Percentiles rank a stretch among this genome's conserved stretches.
Conservation (phyloP, 768 basidiomycete genomes). For the Boletus fagicola region DNA sequence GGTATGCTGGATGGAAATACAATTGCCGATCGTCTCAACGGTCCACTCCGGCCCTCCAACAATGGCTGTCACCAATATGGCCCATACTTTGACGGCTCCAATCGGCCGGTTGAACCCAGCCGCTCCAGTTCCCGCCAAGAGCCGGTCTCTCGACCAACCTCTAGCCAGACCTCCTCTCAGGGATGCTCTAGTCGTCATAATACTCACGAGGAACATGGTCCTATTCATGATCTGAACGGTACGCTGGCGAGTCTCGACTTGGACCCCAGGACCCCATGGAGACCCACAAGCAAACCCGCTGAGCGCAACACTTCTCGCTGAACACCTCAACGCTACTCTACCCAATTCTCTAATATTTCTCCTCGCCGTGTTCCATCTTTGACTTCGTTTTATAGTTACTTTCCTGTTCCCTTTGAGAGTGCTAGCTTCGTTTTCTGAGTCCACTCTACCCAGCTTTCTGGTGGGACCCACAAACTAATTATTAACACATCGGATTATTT, state of each 20-base stretch:
- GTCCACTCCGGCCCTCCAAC: slow-evolving; percentile 45
- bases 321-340: slow-evolving; percentile 12
- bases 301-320: slow-evolving; percentile 21
- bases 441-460: slow-evolving; percentile 16
- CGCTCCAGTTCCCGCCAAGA: slow-evolving; percentile 45
- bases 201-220: slow-evolving; percentile 43
- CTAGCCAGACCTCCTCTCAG: slow-evolving; percentile 41
- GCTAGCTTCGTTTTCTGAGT: slow-evolving; percentile 18
- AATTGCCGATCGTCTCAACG: slow-evolving; percentile 37
- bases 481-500: slow-evolving; percentile 32
- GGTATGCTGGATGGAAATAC: slow-evolving; percentile 38
- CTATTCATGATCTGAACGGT: slow-evolving; percentile 69
- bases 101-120: slow-evolving; percentile 38
- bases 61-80: slow-evolving; percentile 46
- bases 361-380: slow-evolving; percentile 11
- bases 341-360: slow-evolving; percentile 9
- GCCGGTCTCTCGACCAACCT: slow-evolving; percentile 53
- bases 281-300: slow-evolving; percentile 21
- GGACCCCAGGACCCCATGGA: slow-evolving; percentile 43
- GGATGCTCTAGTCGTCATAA: slow-evolving; percentile 24
- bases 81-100: slow-evolving; percentile 44
- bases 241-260: slow-evolving; percentile 74
- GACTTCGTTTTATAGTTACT: slow-evolving; percentile 25
- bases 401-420: slow-evolving; percentile 14
- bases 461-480: slow-evolving; percentile 29